Base-by-base conservation (phyloP, 305 asterid genomes). In the Fraxinus sp. region DNA sequence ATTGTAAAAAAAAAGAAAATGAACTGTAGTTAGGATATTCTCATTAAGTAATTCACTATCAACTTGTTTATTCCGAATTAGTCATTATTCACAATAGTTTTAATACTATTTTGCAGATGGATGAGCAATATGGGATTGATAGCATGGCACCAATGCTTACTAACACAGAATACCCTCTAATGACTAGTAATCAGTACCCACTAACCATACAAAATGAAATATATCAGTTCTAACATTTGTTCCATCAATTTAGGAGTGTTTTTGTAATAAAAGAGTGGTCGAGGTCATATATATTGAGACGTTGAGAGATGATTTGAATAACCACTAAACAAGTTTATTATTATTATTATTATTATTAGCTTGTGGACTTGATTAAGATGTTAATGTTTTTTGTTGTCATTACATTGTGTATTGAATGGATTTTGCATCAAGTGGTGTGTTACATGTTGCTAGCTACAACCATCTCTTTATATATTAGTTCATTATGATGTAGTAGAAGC, bases 181-280 rank as follows among this genome's bases (percentile, higher is more conserved):
- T 85, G 78, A 89, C 92, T 90, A 90, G 88, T 89, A 79, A 82
- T 79, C 90, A 84, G 78, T 89, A 64, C 74, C 92, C 94, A 83
- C 90, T 89, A 84, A 88, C 90, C 68, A 84, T 88, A 89, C 91
- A 88, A 52, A 88, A 80, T 86, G 97, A 91, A 87, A 91, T 90
- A 80, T 91, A 81, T 80, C 93, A 88, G 78, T 87, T 84, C 84
- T 91, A 84, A 85, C 77, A 70, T 64, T 64, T 24, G 73, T 33
- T 64, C 73, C n/a, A 26, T 64, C n/a, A 8, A 64, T 64, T 64
- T 22, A 26, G 11, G 30, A 18, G 13, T 59, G 73, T n/a, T n/a
- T n/a, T 24, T 24, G 35, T 64, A 24, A 64, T 64, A 64, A 64
- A 64, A 49, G 59, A 49, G n/a, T 49, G 20, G 59, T 14, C 39